These are phyloP conservation scores for Asterophora parasitica DNA, from an alignment of 768 basidiomycete genomes.

Conservation along the genomic window DNA sequence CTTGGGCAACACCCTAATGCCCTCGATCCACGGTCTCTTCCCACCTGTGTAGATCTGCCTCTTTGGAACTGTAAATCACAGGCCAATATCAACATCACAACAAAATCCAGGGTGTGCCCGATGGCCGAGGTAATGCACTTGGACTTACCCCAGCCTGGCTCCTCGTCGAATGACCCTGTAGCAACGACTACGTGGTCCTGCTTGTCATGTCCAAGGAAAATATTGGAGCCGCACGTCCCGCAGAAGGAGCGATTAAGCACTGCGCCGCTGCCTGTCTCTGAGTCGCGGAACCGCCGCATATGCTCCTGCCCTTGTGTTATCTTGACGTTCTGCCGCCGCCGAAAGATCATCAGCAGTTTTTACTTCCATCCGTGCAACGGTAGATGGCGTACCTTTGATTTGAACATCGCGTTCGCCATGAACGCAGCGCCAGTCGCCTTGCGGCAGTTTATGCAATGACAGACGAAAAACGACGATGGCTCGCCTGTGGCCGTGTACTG, in stretches of 20 bases:
- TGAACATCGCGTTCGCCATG: slow-evolving; percentile 34
- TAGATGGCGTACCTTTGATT: slow-evolving; percentile 22
- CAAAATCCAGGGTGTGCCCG: neutral
- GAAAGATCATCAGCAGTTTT: too few relatives aligned
- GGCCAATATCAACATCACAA: neutral
- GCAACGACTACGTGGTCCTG: slow-evolving; percentile 8
- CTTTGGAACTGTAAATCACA: slow-evolving; percentile 4
- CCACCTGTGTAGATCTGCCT: slow-evolving; percentile 4
- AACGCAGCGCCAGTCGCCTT: slow-evolving; percentile 39
- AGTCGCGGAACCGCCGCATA: slow-evolving; percentile 25
- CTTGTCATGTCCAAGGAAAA: slow-evolving; percentile 19
- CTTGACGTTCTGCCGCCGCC: slow-evolving; percentile 20
- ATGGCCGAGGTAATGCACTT: neutral
- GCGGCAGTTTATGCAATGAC: slow-evolving; percentile 40
- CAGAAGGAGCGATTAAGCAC: slow-evolving; percentile 31
- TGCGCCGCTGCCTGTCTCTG: slow-evolving; percentile 25
- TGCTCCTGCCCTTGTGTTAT: slow-evolving; percentile 24
- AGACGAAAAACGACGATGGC: slow-evolving; percentile 34
- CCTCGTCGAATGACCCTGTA: slow-evolving; percentile 12
- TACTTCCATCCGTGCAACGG: too few relatives aligned
- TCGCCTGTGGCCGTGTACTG: slow-evolving; percentile 31
- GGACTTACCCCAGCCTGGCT: slow-evolving; percentile 13
- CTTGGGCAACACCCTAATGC: slow-evolving; percentile 4
- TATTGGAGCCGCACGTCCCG: slow-evolving; percentile 30
- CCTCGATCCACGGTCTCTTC: slow-evolving; percentile 12